A percentile compares a stretch with the other conserved stretches of the same genome.
phyloP scores from a whole-genome alignment of 768 basidiomycete genomes.

The Tulasnella sp. region DNA sequence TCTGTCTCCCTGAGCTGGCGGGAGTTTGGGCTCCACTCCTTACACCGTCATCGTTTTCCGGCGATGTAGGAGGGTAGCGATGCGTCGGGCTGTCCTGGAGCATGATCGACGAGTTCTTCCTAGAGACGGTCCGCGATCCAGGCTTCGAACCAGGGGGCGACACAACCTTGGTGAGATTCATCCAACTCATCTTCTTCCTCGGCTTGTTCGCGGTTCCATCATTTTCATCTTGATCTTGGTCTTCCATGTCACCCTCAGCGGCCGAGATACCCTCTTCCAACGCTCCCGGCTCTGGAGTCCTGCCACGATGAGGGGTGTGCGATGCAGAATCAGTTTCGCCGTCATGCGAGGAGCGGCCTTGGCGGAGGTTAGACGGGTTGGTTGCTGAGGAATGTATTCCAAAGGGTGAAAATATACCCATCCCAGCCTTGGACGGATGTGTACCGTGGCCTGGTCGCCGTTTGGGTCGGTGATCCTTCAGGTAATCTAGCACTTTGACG shows the following conservation, averaged over 20 bases:
- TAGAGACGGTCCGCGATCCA: too few relatives aligned
- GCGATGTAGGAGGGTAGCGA: background rate
- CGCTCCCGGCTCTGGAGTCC: background rate
- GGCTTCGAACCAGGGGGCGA: too few relatives aligned
- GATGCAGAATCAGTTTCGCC: too few relatives aligned
- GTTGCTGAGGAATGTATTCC: background rate
- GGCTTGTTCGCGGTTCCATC: too few relatives aligned
- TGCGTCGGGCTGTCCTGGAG: conserved; percentile 6
- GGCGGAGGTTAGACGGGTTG: too few relatives aligned
- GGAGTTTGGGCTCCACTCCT: too few relatives aligned
- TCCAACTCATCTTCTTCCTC: too few relatives aligned
- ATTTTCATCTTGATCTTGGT: background rate
- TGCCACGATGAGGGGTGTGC: too few relatives aligned
- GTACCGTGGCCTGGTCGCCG: conserved; percentile 16
- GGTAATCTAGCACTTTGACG: conserved; percentile 50
- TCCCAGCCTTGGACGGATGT: background rate
- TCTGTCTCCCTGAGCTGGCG: background rate
- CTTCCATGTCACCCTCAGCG: background rate
- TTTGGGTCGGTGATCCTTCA: conserved; percentile 53
- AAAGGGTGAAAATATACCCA: background rate
- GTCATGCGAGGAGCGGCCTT: too few relatives aligned
- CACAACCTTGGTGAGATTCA: too few relatives aligned
- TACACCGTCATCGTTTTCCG: too few relatives aligned
- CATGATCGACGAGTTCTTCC: conserved; percentile 4
- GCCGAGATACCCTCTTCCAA: conserved; percentile 7